These are phyloP conservation scores for Carex littledalei DNA, from an alignment of 176 grass and related monocot genomes.

Conservation along the genomic window DNA sequence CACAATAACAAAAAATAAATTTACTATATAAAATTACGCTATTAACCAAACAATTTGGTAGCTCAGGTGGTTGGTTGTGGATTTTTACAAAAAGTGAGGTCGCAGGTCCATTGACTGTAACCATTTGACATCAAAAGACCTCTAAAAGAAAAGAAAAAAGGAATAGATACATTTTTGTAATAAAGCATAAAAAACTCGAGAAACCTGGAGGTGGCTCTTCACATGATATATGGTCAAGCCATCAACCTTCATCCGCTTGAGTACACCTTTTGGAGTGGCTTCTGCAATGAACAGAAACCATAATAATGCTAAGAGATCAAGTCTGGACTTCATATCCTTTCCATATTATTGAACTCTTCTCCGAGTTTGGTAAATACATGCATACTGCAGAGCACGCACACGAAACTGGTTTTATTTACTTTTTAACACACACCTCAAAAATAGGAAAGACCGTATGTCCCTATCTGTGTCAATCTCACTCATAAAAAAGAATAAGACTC, in stretches of 20 bases:
- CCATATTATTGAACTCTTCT: neutral
- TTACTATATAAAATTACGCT: neutral
- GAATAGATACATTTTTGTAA: constrained; percentile 3
- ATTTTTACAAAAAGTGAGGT: neutral
- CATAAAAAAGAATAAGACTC: no score
- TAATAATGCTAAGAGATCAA: constrained; percentile 9
- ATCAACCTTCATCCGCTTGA: constrained; percentile 91
- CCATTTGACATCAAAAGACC: neutral
- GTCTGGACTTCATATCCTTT: neutral
- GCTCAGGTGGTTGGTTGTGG: neutral
- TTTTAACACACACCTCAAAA: constrained; percentile 11
- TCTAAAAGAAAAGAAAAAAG: neutral
- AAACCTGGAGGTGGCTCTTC: constrained; percentile 96
- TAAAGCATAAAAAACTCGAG: constrained; percentile 21
- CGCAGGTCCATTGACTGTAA: neutral
- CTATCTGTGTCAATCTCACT: no score
- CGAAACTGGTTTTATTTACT: neutral
- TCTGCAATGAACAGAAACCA: constrained; percentile 37
- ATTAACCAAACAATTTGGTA: neutral
- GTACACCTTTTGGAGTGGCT: constrained; percentile 88
- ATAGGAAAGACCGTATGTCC: no score
- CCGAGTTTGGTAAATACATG: neutral
- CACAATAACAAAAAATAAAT: constrained; percentile 10
- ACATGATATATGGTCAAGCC: constrained; percentile 96
- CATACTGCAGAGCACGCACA: neutral